phyloP scores from a whole-genome alignment of 306 rosid species.

The Carpinus viminea region DNA sequence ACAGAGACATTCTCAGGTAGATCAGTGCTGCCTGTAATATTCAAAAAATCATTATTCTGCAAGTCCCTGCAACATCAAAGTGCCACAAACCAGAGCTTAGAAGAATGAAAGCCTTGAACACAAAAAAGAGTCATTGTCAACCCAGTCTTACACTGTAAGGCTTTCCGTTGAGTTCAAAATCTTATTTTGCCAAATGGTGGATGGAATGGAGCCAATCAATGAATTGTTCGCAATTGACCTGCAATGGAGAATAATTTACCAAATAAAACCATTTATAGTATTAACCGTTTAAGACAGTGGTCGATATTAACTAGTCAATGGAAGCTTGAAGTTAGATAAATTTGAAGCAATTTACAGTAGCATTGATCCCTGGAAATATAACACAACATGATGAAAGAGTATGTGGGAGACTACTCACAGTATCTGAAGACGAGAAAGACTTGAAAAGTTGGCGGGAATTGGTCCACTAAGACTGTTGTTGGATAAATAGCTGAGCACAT shows the following conservation, averaged over 20 bases:
- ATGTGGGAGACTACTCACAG: conserved; percentile 53
- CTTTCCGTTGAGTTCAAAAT: conserved; percentile 33
- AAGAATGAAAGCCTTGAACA: background rate
- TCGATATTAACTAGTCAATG: background rate
- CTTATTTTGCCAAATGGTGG: conserved; percentile 68
- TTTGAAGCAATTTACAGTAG: background rate
- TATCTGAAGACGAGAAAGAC: conserved; percentile 63
- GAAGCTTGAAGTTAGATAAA: background rate
- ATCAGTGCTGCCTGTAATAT: conserved; percentile 48
- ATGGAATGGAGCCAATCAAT: conserved; percentile 63
- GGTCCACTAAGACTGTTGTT: conserved; percentile 69
- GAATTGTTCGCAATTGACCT: conserved; percentile 85
- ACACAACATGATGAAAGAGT: conserved; percentile 6
- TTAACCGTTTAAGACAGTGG: conserved; percentile 15
- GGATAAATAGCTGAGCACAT: conserved; percentile 64
- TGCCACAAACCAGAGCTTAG: conserved; percentile 31
- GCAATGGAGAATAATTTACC: conserved; percentile 34
- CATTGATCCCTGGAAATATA: background rate
- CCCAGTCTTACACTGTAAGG: conserved; percentile 64
- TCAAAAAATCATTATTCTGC: conserved; percentile 60
- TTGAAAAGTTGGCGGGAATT: conserved; percentile 56
- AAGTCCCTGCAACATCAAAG: conserved; percentile 63
- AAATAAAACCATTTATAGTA: conserved; percentile 16
- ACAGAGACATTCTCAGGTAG: conserved; percentile 72
- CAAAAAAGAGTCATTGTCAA: conserved; percentile 13